Percentiles rank a stretch among this genome's conserved stretches.
phyloP scores from a whole-genome alignment of 768 basidiomycete genomes.

The Amanita muscaria region DNA sequence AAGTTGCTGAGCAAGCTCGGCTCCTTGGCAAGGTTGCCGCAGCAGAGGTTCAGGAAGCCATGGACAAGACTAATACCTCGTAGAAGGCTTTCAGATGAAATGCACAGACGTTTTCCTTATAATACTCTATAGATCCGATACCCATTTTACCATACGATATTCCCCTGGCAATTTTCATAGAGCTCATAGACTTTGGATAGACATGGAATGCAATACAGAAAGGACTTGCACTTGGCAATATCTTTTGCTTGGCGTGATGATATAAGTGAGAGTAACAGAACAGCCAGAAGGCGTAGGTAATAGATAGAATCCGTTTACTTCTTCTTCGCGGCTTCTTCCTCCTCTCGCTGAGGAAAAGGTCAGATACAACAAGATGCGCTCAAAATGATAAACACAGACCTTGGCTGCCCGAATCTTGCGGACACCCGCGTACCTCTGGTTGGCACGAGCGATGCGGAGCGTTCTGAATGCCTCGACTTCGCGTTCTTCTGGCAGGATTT shows the following conservation, averaged over 20 bases:
- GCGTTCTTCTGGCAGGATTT: constrained; percentile 87
- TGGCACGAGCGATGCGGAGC: constrained; percentile 77
- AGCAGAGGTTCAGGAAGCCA: constrained; percentile 57
- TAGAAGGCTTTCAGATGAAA: constrained; percentile 1
- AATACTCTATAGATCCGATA: too few species aligned
- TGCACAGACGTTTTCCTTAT: too few species aligned
- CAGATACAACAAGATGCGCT: background rate
- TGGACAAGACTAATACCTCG: constrained; percentile 28
- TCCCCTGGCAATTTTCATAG: constrained; percentile 5
- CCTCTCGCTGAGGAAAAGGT: constrained; percentile 45
- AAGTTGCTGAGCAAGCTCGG: constrained; percentile 82
- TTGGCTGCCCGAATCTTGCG: constrained; percentile 83
- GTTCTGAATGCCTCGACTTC: constrained; percentile 83
- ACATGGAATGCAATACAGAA: constrained; percentile 26
- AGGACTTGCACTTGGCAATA: constrained; percentile 18
- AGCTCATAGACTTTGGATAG: constrained; percentile 30
- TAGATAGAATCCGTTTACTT: constrained; percentile 42
- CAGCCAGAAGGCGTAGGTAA: constrained; percentile 18
- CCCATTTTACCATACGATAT: too few species aligned
- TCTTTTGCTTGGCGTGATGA: constrained; percentile 32
- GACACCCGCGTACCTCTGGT: constrained; percentile 75
- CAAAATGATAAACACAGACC: constrained; percentile 39
- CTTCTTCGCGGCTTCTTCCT: constrained; percentile 91
- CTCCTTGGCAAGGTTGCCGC: constrained; percentile 78
- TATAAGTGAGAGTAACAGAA: constrained; percentile 17